Evolutionary conservation across 257 asterid genomes (phyloP).

Genomic region (Nicotiana benthamiana): DNA sequence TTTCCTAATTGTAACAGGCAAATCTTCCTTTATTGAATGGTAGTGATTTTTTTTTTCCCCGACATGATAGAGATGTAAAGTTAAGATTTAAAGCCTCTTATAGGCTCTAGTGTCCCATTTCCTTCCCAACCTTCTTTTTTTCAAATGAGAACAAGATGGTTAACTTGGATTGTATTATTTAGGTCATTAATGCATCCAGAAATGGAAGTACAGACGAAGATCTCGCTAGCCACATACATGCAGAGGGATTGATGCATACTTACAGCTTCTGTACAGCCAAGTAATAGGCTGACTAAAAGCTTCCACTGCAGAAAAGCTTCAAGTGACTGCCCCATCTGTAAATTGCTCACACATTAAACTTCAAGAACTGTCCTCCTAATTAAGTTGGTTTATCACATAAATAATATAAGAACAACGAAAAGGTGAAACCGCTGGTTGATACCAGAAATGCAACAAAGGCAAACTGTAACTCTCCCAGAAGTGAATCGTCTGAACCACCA

Average conservation of each 20-base stretch:
- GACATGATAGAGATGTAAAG: background rate
- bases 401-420: background rate
- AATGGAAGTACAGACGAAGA: background rate
- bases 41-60: no score
- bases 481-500: conserved; percentile 63
- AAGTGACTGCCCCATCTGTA: conserved; percentile 98
- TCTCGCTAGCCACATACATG: background rate
- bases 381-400: background rate
- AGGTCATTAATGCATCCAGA: background rate
- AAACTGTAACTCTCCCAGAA: conserved; percentile 87
- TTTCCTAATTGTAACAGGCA: background rate
- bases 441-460: conserved; percentile 91
- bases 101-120: background rate
- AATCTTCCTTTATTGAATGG: no score
- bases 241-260: conserved; percentile 25
- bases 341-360: conserved; percentile 3
- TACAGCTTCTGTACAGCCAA: conserved; percentile 90
- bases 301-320: conserved; percentile 95
- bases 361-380: conserved; percentile 10
- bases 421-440: conserved; percentile 1
- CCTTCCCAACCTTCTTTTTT: background rate
- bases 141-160: background rate
- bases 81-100: background rate
- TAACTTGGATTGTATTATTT: background rate
- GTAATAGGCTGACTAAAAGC: conserved; percentile 56